phyloP scores from a whole-genome alignment of 805 yeast species.

The Saccharomycopsis sp. region DNA sequence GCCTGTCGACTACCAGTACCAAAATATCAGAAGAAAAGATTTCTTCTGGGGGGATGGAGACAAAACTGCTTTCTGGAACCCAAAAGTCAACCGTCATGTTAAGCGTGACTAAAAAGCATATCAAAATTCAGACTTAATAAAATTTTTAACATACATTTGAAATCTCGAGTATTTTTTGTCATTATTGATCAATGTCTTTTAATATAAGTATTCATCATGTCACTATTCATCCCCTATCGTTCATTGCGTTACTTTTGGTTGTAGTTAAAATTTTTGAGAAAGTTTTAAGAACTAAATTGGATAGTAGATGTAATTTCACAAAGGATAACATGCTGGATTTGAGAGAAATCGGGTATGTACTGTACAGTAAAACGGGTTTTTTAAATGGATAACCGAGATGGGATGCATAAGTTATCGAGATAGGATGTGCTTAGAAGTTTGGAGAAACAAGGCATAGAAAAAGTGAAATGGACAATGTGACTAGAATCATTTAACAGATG shows the following conservation, averaged over 20 bases:
- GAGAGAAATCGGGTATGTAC: too few species aligned
- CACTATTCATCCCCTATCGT: neutral
- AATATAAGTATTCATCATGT: neutral
- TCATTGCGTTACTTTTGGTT: too few species aligned
- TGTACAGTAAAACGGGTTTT: too few species aligned
- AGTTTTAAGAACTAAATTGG: neutral
- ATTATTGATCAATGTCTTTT: neutral
- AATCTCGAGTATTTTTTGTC: neutral
- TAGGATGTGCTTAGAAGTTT: too few species aligned
- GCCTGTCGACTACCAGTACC: slow-evolving; percentile 87
- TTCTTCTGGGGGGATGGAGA: slow-evolving; percentile 99
- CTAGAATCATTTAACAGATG: too few species aligned
- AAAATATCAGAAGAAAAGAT: slow-evolving; percentile 79
- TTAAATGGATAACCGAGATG: too few species aligned
- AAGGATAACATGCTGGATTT: too few species aligned
- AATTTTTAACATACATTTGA: neutral
- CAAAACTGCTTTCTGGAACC: slow-evolving; percentile 95
- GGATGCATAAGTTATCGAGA: too few species aligned
- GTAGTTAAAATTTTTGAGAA: neutral
- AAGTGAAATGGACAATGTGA: too few species aligned
- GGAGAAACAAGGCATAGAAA: too few species aligned
- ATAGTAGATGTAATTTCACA: too few species aligned
- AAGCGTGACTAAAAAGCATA: slow-evolving; percentile 28
- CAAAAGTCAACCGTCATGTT: slow-evolving; percentile 83
- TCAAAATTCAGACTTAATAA: neutral